Percentiles rank a stretch among this genome's conserved stretches.
phyloP scores from a whole-genome alignment of 345 rosid species.

The Pistacia atlantica region DNA sequence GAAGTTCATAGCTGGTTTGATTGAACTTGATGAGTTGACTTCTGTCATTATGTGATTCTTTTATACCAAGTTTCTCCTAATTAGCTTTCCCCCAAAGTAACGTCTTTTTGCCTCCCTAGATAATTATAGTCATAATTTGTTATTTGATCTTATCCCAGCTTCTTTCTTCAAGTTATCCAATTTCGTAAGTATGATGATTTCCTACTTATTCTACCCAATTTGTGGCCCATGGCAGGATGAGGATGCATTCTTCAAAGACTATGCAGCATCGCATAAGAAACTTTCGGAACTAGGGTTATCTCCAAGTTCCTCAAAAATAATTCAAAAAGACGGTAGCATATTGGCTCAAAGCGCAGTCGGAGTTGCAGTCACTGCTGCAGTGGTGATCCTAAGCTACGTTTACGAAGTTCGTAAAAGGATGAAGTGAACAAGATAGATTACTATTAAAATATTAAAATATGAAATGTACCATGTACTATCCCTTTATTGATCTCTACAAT shows the following conservation, averaged over 20 bases:
- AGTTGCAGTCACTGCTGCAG: constrained; percentile 78
- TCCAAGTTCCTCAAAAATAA: constrained; percentile 43
- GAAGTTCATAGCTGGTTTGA: background rate
- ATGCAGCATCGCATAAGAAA: constrained; percentile 77
- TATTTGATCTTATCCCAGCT: background rate
- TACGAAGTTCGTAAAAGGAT: constrained; percentile 73
- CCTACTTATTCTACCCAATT: background rate
- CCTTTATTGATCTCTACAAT: background rate
- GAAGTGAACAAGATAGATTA: constrained; percentile 39
- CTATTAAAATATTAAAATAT: background rate
- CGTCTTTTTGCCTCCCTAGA: background rate
- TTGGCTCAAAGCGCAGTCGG: constrained; percentile 86
- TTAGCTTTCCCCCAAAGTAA: background rate
- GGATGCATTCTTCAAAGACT: constrained; percentile 80
- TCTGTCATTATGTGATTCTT: background rate
- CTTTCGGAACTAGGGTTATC: constrained; percentile 87
- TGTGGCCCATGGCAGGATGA: constrained; percentile 61
- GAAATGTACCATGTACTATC: background rate
- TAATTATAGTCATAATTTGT: background rate
- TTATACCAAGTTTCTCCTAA: background rate
- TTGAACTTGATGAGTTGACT: constrained; percentile 17
- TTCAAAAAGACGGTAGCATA: constrained; percentile 49
- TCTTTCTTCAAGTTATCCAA: background rate
- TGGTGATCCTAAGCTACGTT: constrained; percentile 73
- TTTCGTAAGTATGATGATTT: background rate